Conservation (phyloP, 768 basidiomycete genomes). For the Podaxis mareebaensis region DNA sequence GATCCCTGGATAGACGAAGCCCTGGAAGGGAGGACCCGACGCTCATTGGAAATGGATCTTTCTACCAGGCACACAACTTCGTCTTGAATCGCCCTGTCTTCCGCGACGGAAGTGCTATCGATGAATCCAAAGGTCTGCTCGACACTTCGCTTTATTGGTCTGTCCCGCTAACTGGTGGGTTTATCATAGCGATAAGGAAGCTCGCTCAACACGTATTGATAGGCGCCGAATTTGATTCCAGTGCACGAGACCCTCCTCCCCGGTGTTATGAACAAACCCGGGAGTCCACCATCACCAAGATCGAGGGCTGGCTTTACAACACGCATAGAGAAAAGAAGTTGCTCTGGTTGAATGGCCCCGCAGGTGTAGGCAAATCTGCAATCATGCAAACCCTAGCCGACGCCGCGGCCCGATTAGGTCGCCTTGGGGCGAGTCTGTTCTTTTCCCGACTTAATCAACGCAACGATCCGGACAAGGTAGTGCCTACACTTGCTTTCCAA, state of each 20-base stretch:
- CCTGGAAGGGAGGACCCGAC: background rate
- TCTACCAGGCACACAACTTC: background rate
- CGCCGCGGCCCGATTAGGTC: background rate
- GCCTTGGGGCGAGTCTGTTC: slow-evolving; percentile 24
- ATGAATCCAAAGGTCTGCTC: background rate
- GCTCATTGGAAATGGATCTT: background rate
- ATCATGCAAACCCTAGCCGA: slow-evolving; percentile 33
- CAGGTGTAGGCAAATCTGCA: slow-evolving; percentile 30
- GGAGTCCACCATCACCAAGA: slow-evolving; percentile 2
- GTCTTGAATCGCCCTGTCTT: background rate
- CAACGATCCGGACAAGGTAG: slow-evolving; percentile 7
- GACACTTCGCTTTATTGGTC: background rate
- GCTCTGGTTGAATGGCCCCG: slow-evolving; percentile 26
- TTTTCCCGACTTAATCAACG: slow-evolving; percentile 19
- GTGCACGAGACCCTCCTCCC: slow-evolving; percentile 20
- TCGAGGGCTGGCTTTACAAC: slow-evolving; percentile 15
- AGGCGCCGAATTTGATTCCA: slow-evolving; percentile 17
- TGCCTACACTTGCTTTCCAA: slow-evolving; percentile 26
- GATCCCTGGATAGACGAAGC: background rate
- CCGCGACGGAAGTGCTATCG: background rate
- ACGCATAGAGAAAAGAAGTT: background rate
- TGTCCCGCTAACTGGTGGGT: background rate
- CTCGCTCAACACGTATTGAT: background rate
- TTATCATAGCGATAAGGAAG: background rate
- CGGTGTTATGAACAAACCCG: slow-evolving; percentile 24